Percentiles rank a stretch among this genome's conserved stretches.
phyloP scores from a whole-genome alignment of 2,329 filamentous ascomycete genomes.

The Alternaria ventricosa region DNA sequence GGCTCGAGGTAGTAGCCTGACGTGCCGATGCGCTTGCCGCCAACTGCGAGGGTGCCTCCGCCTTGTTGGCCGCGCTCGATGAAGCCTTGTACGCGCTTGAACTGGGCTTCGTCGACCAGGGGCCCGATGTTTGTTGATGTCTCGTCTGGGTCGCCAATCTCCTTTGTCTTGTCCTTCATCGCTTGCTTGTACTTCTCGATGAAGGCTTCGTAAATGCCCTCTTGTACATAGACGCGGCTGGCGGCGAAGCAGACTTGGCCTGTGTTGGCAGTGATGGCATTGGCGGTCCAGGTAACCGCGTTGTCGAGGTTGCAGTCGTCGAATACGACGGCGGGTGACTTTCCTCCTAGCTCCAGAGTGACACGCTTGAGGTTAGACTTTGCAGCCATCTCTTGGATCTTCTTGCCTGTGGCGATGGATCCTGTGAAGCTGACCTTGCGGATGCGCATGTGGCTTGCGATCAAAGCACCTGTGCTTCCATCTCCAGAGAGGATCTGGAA shows the following conservation, averaged over 20 bases:
- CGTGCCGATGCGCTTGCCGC: constrained; percentile 41
- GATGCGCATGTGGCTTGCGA: constrained; percentile 50
- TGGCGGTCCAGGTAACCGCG: constrained; percentile 44
- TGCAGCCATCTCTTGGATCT: constrained; percentile 51
- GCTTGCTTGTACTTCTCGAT: constrained; percentile 45
- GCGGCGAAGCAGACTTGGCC: constrained; percentile 50
- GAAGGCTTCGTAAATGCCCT: constrained; percentile 48
- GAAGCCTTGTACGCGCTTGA: constrained; percentile 45
- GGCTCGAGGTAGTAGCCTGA: constrained; percentile 46
- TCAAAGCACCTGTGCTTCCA: constrained; percentile 46
- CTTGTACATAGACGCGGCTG: constrained; percentile 49
- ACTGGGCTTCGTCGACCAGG: constrained; percentile 43
- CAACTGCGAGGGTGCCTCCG: constrained; percentile 41
- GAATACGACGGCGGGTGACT: constrained; percentile 54
- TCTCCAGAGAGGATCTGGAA: constrained; percentile 50
- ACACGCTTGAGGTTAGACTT: constrained; percentile 53
- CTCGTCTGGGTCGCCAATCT: constrained; percentile 41
- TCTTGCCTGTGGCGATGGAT: constrained; percentile 46
- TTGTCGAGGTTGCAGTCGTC: constrained; percentile 54
- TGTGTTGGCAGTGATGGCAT: constrained; percentile 47
- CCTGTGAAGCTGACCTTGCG: constrained; percentile 54
- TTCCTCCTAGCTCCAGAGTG: constrained; percentile 54
- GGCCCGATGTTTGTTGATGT: constrained; percentile 43
- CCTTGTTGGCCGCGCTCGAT: constrained; percentile 43
- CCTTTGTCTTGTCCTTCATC: constrained; percentile 39